Evolutionary conservation across 1,139 yeast species (phyloP).

Genomic region (Diutina sp.): DNA sequence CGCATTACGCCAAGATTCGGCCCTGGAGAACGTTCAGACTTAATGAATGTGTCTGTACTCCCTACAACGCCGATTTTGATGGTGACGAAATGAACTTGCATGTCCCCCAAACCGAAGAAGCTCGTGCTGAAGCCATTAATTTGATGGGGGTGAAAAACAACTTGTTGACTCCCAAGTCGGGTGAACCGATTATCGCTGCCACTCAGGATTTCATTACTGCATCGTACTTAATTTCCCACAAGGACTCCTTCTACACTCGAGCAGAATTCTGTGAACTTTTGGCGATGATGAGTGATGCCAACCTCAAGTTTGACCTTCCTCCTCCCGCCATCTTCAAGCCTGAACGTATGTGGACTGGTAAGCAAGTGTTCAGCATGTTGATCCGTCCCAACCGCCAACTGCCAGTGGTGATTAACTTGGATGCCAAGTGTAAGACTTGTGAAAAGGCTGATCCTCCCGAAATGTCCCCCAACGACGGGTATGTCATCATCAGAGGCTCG

Average conservation of each 20-base stretch:
- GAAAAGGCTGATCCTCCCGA: conserved; percentile 61
- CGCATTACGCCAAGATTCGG: conserved; percentile 90
- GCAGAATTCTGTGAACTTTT: conserved; percentile 73
- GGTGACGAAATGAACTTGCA: conserved; percentile 99
- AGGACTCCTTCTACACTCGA: conserved; percentile 86
- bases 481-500: conserved; percentile 80
- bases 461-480: conserved; percentile 98
- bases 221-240: conserved; percentile 80
- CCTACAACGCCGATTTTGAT: conserved; percentile 98
- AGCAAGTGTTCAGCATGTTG: conserved; percentile 80
- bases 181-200: conserved; percentile 98
- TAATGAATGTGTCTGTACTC: conserved; percentile 98
- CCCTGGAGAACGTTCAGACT: conserved; percentile 98
- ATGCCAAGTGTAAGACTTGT: conserved; percentile 88
- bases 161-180: conserved; percentile 89
- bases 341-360: conserved; percentile 88
- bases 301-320: conserved; percentile 78
- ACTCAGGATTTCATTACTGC: conserved; percentile 99
- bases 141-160: conserved; percentile 97
- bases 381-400: conserved; percentile 71
- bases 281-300: conserved; percentile 95
- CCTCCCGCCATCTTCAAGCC: conserved; percentile 94
- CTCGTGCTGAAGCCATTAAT: conserved; percentile 94
- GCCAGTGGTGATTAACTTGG: conserved; percentile 78
- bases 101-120: conserved; percentile 98